Evolutionary conservation across 148 eudicot species (phyloP), one percentile per base, ranked within the genome.

Genomic region (Fagopyrum esculentum): DNA sequence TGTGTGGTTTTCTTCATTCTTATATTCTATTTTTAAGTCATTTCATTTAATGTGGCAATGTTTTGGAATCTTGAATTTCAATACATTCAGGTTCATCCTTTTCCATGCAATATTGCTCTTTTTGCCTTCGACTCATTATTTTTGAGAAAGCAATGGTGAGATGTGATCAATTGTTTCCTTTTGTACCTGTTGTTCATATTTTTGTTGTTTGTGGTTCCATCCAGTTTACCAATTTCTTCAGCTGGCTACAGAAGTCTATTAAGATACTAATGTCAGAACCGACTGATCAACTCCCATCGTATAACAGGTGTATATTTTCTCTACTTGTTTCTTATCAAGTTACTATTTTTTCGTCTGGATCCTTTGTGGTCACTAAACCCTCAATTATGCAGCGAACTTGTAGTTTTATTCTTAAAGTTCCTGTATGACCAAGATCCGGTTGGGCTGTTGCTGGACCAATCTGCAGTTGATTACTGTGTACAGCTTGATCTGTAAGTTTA

Each of bases 181-280:
- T 57, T 57, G 7, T 57, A 57, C 9, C 63, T 9, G 9, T 17
- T 57, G 22, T 57, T 57, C 63, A 57, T 57, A 57, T 57, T 57
- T 57, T 17, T 57, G 63, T 19, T 19, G 40, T 54, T 47, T 50
- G 6, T 78, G n/a, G 61, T 79, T 79, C 78, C 55, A 72, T 83
- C 74, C 92, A 96, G 99, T 92, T 86, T 78, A 82, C 98, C 77
- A 92, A 90, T 86, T 96, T 96, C 80, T 96, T 92, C 87, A 88
- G 77, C 82, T 96, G 99, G 99, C 91, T 96, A 46, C 84, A 84
- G 69, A 92, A 90, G 79, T 88, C 85, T 71, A 88, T 89, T 61
- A 95, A 85, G 89, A 85, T 89, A 77, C 89, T 96, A 68, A 92
- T 92, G 97, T 81, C 98, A 69, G 99, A 96, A 82, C 85, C 98